Conservation (phyloP, 179 eudicot species). For the Pouteria campechiana region DNA sequence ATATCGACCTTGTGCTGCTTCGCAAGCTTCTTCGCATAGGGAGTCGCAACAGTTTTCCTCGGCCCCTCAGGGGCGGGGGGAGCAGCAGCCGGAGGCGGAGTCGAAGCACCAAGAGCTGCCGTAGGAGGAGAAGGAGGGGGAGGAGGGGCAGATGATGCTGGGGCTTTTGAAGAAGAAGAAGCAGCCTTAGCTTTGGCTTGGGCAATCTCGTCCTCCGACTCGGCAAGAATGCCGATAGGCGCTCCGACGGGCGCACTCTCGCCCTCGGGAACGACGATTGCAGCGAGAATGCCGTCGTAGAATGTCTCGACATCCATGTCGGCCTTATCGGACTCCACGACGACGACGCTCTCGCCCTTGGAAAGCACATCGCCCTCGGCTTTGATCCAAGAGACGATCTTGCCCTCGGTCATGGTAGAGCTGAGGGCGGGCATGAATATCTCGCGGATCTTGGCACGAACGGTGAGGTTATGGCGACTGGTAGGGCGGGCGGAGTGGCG, state of each 20-base stretch:
- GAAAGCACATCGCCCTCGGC: constrained; percentile 76
- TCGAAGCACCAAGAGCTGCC: constrained; percentile 6
- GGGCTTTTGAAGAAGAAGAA: constrained; percentile 5
- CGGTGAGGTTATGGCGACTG: constrained; percentile 8
- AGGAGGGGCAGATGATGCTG: constrained; percentile 5
- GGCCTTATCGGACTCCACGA: constrained; percentile 88
- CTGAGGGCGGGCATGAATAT: constrained; percentile 98
- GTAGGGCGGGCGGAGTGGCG: constrained; percentile 9
- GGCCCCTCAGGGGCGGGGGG: constrained; percentile 22
- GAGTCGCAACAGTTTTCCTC: constrained; percentile 62
- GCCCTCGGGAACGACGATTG: constrained; percentile 75
- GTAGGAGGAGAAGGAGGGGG: constrained; percentile 7
- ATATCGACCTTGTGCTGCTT: constrained; percentile 93
- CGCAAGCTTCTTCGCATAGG: constrained; percentile 85
- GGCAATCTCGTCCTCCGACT: constrained; percentile 53
- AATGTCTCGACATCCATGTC: constrained; percentile 97
- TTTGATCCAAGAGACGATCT: constrained; percentile 87
- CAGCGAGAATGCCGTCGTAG: constrained; percentile 73
- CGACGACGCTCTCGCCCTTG: constrained; percentile 83
- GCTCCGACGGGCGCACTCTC: constrained; percentile 81
- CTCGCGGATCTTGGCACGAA: constrained; percentile 79
- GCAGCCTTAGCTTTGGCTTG: constrained; percentile 75
- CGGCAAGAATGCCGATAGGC: constrained; percentile 81
- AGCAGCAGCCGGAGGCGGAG: constrained; percentile 6
- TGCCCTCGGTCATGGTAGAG: constrained; percentile 98